Conservation (phyloP, 169 alveolate species). For the Babesia sp. region DNA sequence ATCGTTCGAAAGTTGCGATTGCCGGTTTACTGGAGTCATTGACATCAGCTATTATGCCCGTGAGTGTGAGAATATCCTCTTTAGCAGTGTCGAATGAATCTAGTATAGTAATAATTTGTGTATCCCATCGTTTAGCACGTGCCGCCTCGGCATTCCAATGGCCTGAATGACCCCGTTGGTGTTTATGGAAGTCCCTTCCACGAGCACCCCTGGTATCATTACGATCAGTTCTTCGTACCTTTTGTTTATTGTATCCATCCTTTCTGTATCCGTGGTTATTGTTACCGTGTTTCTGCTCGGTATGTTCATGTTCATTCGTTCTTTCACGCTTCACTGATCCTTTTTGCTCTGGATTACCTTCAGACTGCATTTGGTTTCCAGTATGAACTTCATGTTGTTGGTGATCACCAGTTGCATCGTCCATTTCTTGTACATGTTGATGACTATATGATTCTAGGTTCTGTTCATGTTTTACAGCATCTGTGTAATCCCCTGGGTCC, state of each 20-base stretch:
- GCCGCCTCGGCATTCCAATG: neutral
- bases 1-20: conserved; percentile 24
- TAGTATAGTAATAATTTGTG: conserved; percentile 32
- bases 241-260: neutral
- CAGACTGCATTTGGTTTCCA: neutral
- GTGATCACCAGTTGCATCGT: neutral
- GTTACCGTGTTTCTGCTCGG: neutral
- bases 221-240: conserved; percentile 2
- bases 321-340: neutral
- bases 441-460: neutral
- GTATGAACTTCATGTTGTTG: neutral
- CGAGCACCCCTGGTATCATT: neutral
- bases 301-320: neutral
- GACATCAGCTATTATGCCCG: conserved; percentile 4
- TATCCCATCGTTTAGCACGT: conserved; percentile 35
- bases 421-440: neutral
- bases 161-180: neutral
- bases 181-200: neutral
- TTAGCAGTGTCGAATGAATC: conserved; percentile 53
- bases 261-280: neutral
- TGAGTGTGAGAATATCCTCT: conserved; percentile 41
- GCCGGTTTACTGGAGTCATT: conserved; percentile 18
- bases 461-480: neutral
- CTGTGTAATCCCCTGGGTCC: neutral
- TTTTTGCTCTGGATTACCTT: neutral